phyloP scores from a whole-genome alignment of 345 rosid species.

The Gossypium turneri region DNA sequence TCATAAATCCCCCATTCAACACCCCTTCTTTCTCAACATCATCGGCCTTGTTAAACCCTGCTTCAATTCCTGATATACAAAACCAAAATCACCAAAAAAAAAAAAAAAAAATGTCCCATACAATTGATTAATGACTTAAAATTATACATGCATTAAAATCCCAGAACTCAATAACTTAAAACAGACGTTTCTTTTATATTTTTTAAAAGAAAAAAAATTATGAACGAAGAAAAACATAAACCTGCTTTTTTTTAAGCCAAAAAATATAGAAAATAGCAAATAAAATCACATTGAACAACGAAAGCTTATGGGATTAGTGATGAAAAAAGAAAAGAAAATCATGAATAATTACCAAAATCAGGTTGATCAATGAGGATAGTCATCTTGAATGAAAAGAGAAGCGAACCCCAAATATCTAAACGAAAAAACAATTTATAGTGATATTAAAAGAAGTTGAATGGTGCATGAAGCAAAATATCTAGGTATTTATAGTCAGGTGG shows the following conservation, averaged over 20 bases:
- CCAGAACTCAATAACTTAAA: conserved; percentile 1
- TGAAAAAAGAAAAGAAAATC: not conserved
- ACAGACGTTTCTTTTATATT: not conserved
- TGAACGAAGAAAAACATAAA: not conserved
- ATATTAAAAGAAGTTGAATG: not conserved
- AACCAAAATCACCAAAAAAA: not conserved
- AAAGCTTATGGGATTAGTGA: not conserved
- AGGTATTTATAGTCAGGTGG: conserved; percentile 47
- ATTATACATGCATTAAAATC: not conserved
- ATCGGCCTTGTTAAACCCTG: conserved; percentile 36
- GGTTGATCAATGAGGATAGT: conserved; percentile 45
- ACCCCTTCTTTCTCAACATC: conserved; percentile 39
- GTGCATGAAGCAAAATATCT: not conserved
- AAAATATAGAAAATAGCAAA: not conserved
- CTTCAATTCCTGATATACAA: conserved; percentile 12
- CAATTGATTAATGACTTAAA: not conserved
- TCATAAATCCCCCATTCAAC: conserved; percentile 47
- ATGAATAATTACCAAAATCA: conserved; percentile 32
- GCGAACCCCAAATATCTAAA: not conserved
- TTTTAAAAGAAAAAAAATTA: not conserved
- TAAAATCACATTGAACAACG: too few relatives aligned
- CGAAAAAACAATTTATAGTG: not conserved
- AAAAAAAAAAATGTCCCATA: too few relatives aligned
- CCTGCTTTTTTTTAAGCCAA: not conserved
- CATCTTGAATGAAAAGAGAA: conserved; percentile 30